phyloP scores from a whole-genome alignment of 1,284 basidiomycete species.

The Boletellus dicymbophilus region DNA sequence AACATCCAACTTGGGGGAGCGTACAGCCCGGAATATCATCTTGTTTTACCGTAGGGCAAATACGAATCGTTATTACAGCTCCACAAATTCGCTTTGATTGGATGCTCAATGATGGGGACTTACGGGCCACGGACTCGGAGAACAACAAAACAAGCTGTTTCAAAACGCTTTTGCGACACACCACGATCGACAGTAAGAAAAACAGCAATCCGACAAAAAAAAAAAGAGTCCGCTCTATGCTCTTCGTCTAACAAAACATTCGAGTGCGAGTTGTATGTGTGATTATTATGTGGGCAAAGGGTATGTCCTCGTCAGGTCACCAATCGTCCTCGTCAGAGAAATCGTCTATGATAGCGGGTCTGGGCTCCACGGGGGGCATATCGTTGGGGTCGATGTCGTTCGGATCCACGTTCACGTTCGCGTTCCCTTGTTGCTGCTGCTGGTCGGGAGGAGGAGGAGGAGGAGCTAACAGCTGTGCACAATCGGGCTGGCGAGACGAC shows the following conservation, averaged over 20 bases:
- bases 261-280: not conserved
- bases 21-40: constrained; percentile 11
- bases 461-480: constrained; percentile 14
- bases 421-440: not conserved
- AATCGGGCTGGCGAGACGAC: constrained; percentile 6
- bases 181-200: too few relatives aligned
- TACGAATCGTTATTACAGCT: too few relatives aligned
- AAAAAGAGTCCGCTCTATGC: too few relatives aligned
- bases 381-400: constrained; percentile 24
- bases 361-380: constrained; percentile 1
- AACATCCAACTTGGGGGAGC: constrained; percentile 1
- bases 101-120: too few relatives aligned
- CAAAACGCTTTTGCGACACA: too few relatives aligned
- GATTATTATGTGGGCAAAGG: too few relatives aligned
- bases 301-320: not conserved
- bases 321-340: constrained; percentile 32
- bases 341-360: constrained; percentile 16
- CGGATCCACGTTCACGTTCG: constrained; percentile 4
- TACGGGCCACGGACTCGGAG: too few relatives aligned
- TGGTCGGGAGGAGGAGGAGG: not conserved
- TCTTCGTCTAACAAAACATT: too few relatives aligned
- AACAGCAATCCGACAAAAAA: too few relatives aligned
- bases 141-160: not conserved
- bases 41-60: not conserved
- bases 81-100: too few relatives aligned